phyloP scores from a whole-genome alignment of 768 basidiomycete genomes.

The Rhizopogon vinicolor region DNA sequence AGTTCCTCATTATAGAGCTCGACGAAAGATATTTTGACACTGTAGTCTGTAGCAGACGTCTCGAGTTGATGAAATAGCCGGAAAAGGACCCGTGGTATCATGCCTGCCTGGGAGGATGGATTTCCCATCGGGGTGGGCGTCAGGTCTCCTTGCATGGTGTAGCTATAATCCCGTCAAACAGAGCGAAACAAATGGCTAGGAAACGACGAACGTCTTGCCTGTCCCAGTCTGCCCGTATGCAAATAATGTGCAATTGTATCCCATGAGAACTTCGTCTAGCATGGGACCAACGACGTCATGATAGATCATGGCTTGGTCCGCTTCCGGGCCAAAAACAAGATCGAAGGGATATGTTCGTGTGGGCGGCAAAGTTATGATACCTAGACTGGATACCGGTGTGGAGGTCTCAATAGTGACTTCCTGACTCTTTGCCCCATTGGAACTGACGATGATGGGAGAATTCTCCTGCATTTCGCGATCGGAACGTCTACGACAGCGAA shows the following conservation, averaged over 20 bases:
- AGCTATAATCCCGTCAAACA: constrained; percentile 38
- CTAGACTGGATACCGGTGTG: constrained; percentile 61
- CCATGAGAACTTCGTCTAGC: constrained; percentile 88
- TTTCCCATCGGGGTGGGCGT: constrained; percentile 79
- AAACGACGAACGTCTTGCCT: constrained; percentile 83
- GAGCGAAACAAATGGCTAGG: background rate
- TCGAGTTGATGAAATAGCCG: constrained; percentile 89
- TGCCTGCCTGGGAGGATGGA: constrained; percentile 86
- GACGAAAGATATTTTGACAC: constrained; percentile 90
- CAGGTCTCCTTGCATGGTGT: constrained; percentile 98
- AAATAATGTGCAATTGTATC: constrained; percentile 97
- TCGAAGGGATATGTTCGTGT: constrained; percentile 91
- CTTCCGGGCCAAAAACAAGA: constrained; percentile 93
- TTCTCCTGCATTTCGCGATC: constrained; percentile 81
- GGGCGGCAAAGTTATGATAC: constrained; percentile 70
- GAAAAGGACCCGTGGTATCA: constrained; percentile 92
- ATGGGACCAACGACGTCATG: constrained; percentile 91
- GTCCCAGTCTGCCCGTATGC: constrained; percentile 99
- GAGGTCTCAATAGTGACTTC: constrained; percentile 81
- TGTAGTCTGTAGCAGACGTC: constrained; percentile 70
- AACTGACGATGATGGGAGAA: constrained; percentile 83
- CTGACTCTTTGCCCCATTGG: constrained; percentile 69
- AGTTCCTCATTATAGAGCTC: constrained; percentile 99
- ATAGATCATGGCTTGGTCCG: constrained; percentile 92
- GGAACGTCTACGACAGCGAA: constrained; percentile 84